Evolutionary conservation across 805 yeast species (phyloP), one percentile per base, ranked within the genome.

Genomic region (Cyberlindnera lachancei): DNA sequence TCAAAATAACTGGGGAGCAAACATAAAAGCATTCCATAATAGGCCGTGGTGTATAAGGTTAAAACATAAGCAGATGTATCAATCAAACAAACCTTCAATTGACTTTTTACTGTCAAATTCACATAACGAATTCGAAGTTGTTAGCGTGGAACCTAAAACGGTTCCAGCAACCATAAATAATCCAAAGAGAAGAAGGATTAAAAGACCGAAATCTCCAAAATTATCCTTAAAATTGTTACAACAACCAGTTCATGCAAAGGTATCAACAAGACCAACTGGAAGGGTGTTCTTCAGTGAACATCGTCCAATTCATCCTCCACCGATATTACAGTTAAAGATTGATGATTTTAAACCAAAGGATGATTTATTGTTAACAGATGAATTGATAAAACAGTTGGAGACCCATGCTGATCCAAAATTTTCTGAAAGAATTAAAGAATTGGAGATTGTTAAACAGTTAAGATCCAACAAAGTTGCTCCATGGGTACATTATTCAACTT

Each of bases 251-350:
- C 47, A 50, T 33, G 53, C 53, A 16, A 55, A 55, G 29, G 58
- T 53, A n/a, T 42, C 54, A 1, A 50, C 55, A 2, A 32, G 46
- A 4, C 34, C 47, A 2, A 32, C 45, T 3, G 38, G 46, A 0
- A 28, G 45, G 14, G 45, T 41, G 3, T 45, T 42, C 36, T 40
- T 48, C 32, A 41, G 52, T 4, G 59, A 55, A 30, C 57, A 55
- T 34, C 39, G 59, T 9, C 59, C 58, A 3, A 53, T 55, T 17
- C 55, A 50, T 27, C 59, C 59, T 3, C 59, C 58, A 4, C 59
- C 59, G 1, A 51, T 55, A 1, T 36, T 55, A 12, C 55, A 53
- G 30, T 31, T 55, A 18, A 35, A 29, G 3, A 28, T 55, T 7
- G 38, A 40, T 3, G 46, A 27, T 9, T 37, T 38, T 20, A 25